Base-by-base conservation (phyloP, 2,329 filamentous ascomycete genomes). In the Ciborinia camelliae region DNA sequence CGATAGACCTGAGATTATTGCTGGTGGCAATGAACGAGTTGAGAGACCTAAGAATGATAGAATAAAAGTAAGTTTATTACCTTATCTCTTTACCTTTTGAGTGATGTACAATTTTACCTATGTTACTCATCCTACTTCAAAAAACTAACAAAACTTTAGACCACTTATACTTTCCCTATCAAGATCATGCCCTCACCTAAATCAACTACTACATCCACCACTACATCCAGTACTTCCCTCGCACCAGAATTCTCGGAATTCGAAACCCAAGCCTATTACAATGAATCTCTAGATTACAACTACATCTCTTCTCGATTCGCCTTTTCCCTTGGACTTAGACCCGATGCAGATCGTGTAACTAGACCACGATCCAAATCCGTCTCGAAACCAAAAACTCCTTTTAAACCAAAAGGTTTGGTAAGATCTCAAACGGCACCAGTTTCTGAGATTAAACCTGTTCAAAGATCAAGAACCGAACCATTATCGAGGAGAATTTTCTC, bases 141-240 rank as follows among this genome's bases (percentile, higher is more conserved):
- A 39, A 63, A 30, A 2, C 37, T 47, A 48, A 54, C 18, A n/a
- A 26, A 50, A 57, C 15, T 5, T 18, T 15, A 63, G 61, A 63
- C 61, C 20, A 63, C 61, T 30, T 63, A 63, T 35, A 55, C 52
- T 15, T 63, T 63, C 26, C 61, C 61, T 23, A 57, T 63, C 39
- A 63, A 58, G n/a, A 63, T 63, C 15, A 45, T 63, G 48, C 55
- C 55, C 28, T 58, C 55, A 35, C 55, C 55, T 35, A 58, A 58
- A 58, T 58, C 55, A 7, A 10, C 55, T 14, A 54, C 37, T n/a
- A n/a, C n/a, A n/a, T n/a, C n/a, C n/a, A n/a, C n/a, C n/a, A n/a
- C n/a, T 28, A 47, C 28, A 35, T 23, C 59, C 51, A 57, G 61
- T 41, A 18, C 35, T 20, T 30, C 28, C 10, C 51, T 63, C 10